Conservation (phyloP, 495 filamentous ascomycete genomes). For the Pseudomonodictys pantanalensis region DNA sequence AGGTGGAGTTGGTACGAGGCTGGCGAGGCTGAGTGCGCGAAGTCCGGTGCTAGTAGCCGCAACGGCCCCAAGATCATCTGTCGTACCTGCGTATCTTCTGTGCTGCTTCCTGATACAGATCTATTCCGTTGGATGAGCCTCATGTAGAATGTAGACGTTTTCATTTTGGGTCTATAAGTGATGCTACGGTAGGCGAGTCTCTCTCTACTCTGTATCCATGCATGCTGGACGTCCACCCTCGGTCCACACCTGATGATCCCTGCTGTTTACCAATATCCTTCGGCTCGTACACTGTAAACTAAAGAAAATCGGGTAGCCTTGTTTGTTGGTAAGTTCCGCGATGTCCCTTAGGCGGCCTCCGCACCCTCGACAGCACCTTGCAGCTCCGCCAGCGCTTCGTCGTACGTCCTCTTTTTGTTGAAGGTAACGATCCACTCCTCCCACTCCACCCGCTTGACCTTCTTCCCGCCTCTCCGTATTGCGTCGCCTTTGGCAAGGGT, state of each 20-base stretch:
- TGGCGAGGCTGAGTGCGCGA: neutral
- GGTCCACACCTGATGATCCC: too few species aligned
- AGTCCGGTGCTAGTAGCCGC: neutral
- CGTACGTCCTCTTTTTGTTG: constrained; percentile 24
- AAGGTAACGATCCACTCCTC: constrained; percentile 10
- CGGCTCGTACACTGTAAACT: too few species aligned
- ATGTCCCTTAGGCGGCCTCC: constrained; percentile 1
- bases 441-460: constrained; percentile 18
- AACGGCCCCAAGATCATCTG: neutral
- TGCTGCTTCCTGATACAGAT: too few species aligned
- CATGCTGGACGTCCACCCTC: too few species aligned
- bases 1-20: neutral
- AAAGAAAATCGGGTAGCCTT: too few species aligned
- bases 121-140: too few species aligned
- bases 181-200: too few species aligned
- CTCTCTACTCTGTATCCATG: too few species aligned
- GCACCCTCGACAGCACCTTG: constrained; percentile 28
- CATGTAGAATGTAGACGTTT: too few species aligned
- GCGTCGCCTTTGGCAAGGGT: constrained; percentile 56
- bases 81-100: neutral
- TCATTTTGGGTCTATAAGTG: too few species aligned
- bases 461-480: constrained; percentile 21
- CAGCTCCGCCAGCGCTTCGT: constrained; percentile 27
- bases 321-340: neutral
- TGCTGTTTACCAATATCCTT: too few species aligned